These are phyloP conservation scores for Quercus ilex DNA, from an alignment of 306 rosid species.

Conservation along the genomic window DNA sequence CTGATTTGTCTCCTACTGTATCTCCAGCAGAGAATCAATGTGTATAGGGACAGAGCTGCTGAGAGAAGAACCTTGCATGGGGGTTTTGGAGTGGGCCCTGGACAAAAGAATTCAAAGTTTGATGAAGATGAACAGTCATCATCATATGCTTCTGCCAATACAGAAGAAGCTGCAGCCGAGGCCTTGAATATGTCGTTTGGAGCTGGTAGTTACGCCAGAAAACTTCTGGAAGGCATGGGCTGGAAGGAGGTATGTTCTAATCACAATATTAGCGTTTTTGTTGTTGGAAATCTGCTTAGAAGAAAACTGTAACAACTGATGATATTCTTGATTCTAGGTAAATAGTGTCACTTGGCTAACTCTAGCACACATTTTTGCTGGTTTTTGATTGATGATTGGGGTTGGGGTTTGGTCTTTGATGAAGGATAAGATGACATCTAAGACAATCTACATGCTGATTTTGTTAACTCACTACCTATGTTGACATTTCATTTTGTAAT, in stretches of 20 bases:
- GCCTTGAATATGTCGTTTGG: constrained; percentile 81
- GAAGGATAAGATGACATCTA: neutral
- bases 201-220: constrained; percentile 73
- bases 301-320: neutral
- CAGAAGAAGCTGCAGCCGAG: constrained; percentile 63
- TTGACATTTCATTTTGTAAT: neutral
- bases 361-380: neutral
- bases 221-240: constrained; percentile 67
- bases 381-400: neutral
- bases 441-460: neutral
- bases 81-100: constrained; percentile 76
- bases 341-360: neutral
- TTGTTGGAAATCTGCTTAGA: neutral
- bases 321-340: neutral
- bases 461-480: neutral
- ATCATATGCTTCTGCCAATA: constrained; percentile 30
- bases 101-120: constrained; percentile 52
- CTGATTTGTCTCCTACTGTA: constrained; percentile 8
- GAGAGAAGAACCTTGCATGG: constrained; percentile 90
- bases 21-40: constrained; percentile 45
- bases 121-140: constrained; percentile 26
- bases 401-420: neutral
- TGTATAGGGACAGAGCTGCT: constrained; percentile 78
- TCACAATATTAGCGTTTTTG: neutral
- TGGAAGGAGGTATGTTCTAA: constrained; percentile 83